Evolutionary conservation across 2,329 filamentous ascomycete genomes (phyloP).

Genomic region (Fusarium neocosmosporiellum): DNA sequence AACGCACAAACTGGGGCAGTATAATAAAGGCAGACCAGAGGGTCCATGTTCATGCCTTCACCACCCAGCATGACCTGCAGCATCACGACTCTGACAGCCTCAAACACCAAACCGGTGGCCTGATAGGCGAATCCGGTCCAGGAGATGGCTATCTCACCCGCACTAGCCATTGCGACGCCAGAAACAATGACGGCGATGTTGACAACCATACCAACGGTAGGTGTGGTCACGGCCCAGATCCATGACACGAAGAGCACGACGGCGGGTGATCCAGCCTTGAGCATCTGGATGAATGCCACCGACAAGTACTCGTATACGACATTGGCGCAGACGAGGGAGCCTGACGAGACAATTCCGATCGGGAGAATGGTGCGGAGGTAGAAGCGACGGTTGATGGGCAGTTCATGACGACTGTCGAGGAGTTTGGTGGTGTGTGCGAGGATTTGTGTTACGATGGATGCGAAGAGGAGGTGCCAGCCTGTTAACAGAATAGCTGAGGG

Average conservation of each 20-base stretch:
- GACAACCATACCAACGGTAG: background rate
- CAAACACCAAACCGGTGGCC: constrained; percentile 11
- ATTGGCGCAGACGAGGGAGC: constrained; percentile 14
- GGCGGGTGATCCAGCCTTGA: constrained; percentile 13
- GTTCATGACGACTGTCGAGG: constrained; percentile 24
- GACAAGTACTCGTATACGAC: constrained; percentile 18
- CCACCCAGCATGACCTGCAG: constrained; percentile 29
- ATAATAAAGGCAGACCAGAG: constrained; percentile 29
- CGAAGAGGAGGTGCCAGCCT: constrained; percentile 32
- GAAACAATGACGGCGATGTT: constrained; percentile 10
- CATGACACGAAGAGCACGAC: constrained; percentile 7
- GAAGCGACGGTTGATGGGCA: constrained; percentile 22
- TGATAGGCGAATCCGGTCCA: constrained; percentile 6
- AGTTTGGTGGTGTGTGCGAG: constrained; percentile 26
- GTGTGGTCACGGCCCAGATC: constrained; percentile 7
- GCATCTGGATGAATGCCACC: constrained; percentile 20
- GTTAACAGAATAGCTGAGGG: constrained; percentile 12
- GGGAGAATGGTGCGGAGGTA: constrained; percentile 1
- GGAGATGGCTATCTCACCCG: constrained; percentile 11
- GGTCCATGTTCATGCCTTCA: constrained; percentile 28
- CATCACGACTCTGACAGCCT: constrained; percentile 26
- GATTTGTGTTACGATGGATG: constrained; percentile 24
- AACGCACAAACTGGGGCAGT: constrained; percentile 19
- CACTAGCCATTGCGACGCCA: constrained; percentile 1
- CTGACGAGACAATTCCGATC: constrained; percentile 12